These are phyloP conservation scores for Paecilomyces formosus DNA, from an alignment of 2,329 filamentous ascomycete genomes.

Conservation along the genomic window DNA sequence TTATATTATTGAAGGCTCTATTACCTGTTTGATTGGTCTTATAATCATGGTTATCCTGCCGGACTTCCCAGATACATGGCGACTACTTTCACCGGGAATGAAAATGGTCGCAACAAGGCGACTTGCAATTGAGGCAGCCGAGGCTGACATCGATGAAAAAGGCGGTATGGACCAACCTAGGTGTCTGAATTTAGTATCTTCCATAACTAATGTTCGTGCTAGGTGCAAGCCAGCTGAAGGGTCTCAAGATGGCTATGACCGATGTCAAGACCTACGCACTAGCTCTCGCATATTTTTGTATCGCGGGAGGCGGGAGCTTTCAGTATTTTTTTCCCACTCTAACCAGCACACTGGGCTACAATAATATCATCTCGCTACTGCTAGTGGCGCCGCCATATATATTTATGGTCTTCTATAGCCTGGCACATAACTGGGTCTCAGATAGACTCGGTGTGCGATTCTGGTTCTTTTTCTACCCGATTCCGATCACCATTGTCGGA, in stretches of 20 bases:
- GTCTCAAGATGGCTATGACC: conserved; percentile 2
- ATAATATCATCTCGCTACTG: conserved; percentile 38
- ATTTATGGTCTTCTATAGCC: neutral
- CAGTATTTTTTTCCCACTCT: conserved; percentile 38
- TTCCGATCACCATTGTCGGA: conserved; percentile 7
- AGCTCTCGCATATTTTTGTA: conserved; percentile 36
- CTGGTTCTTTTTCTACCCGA: conserved; percentile 1
- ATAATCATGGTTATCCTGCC: conserved; percentile 53
- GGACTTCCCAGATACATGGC: conserved; percentile 38
- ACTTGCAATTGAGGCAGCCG: conserved; percentile 34
- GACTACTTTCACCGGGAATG: conserved; percentile 16
- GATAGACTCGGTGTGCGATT: conserved; percentile 1
- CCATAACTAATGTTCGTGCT: too few relatives aligned
- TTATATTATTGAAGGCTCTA: conserved; percentile 42
- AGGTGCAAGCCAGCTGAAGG: too few relatives aligned
- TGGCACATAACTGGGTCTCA: conserved; percentile 5
- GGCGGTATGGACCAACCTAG: conserved; percentile 5
- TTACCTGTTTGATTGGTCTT: conserved; percentile 36
- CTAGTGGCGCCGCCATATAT: conserved; percentile 38
- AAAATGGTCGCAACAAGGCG: conserved; percentile 28
- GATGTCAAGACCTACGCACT: conserved; percentile 31
- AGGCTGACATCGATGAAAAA: conserved; percentile 20
- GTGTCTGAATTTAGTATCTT: neutral
- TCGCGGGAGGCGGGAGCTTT: conserved; percentile 33
- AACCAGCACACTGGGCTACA: conserved; percentile 39